Base-by-base conservation (phyloP, 176 grass and related monocot genomes). In the Typha latifolia region DNA sequence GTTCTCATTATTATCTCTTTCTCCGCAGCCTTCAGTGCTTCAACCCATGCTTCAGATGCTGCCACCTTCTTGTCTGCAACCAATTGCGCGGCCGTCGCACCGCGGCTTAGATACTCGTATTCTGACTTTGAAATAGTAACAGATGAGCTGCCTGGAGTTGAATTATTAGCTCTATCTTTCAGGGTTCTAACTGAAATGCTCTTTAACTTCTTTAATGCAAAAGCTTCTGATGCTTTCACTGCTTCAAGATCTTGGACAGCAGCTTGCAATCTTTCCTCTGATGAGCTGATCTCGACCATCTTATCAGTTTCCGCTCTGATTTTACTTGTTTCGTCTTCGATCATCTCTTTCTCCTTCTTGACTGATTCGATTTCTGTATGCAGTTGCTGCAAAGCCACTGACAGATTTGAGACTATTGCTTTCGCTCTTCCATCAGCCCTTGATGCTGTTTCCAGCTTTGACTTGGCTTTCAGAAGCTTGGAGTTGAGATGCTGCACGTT, bases 381-480 rank as follows among this genome's bases (percentile, higher is more conserved):
- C 62, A 99, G 69, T 67, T 93, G 85, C 69, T 79, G 76, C 74
- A 99, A 49, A 0, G 86, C 94, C 14, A 73, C 47, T 34, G 82
- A 70, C 51, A 99, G 73, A 57, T 82, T 92, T 23, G 86, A 75
- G 9, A 79, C 76, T 72, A 93, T 85, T 10, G 79, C 80, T 74
- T 16, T 74, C 62, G 86, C 72, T 64, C 94, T 84, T 32, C 90
- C 89, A 52, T 82, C 71, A 3, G 81, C 84, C 12, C 37, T 72
- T 15, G 69, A 70, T 66, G 79, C 74, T 23, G 81, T 18, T 49
- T 99, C 94, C 61, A 85, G 13, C 78, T 63, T 74, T 0, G 76
- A 81, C 76, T 84, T 85, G 32, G 79, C 80, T 73, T 99, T 93
- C n/a, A 87, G 55, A 56, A 99, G 84, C 70, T 99, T 99, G 11